Evolutionary conservation across 768 basidiomycete species (phyloP).

Genomic region (Serpula lacrymans): DNA sequence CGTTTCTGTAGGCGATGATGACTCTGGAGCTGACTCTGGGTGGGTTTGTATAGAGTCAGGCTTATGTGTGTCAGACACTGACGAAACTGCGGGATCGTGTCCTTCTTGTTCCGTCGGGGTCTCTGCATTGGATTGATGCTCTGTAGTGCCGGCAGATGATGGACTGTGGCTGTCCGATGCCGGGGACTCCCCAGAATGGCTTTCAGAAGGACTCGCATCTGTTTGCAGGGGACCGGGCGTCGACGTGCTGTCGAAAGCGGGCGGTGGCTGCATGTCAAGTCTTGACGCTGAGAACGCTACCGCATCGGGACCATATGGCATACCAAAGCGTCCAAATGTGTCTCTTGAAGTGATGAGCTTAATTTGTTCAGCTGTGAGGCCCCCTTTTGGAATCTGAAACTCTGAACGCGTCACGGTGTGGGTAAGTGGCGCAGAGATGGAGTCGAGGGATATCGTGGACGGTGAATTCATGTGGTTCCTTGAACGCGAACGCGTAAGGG

Average conservation of each 20-base stretch:
- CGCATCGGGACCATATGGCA: constrained; percentile 76
- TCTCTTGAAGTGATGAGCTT: constrained; percentile 69
- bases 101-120: too few relatives aligned
- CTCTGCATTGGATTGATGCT: too few relatives aligned
- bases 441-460: constrained; percentile 67
- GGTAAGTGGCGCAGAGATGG: constrained; percentile 72
- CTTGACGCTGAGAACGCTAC: constrained; percentile 55
- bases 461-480: constrained; percentile 52
- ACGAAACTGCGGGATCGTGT: too few relatives aligned
- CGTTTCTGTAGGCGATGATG: too few relatives aligned
- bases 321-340: constrained; percentile 62
- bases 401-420: constrained; percentile 72
- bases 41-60: too few relatives aligned
- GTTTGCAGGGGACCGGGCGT: too few relatives aligned
- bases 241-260: constrained; percentile 60
- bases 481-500: constrained; percentile 47
- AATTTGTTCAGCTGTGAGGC: constrained; percentile 52
- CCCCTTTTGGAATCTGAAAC: constrained; percentile 54
- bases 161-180: too few relatives aligned
- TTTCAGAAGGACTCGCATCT: too few relatives aligned
- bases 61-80: too few relatives aligned
- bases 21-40: too few relatives aligned
- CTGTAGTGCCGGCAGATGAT: too few relatives aligned
- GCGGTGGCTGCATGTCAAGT: constrained; percentile 43
- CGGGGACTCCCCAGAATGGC: too few relatives aligned